phyloP scores from a whole-genome alignment of 2,329 filamentous ascomycete genomes.

The Teratosphaeria gauchensis region DNA sequence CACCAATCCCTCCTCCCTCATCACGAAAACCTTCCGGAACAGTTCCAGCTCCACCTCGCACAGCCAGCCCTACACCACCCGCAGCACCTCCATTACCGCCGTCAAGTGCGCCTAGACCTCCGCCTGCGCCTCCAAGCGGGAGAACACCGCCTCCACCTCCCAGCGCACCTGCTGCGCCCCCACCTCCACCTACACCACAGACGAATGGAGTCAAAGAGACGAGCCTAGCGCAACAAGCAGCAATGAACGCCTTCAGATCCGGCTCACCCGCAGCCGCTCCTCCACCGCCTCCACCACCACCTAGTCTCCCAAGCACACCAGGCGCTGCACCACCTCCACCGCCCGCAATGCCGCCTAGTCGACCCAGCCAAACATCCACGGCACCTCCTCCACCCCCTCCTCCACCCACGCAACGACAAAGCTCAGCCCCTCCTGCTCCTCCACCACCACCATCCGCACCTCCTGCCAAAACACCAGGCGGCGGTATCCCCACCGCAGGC shows the following conservation, averaged over 20 bases:
- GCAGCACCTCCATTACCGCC: slow-evolving; percentile 33
- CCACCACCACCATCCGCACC: slow-evolving; percentile 7
- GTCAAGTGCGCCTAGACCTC: slow-evolving; percentile 26
- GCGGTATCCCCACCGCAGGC: slow-evolving; percentile 21
- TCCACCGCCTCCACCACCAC: slow-evolving; percentile 33
- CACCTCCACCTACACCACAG: slow-evolving; percentile 3
- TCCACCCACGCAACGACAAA: slow-evolving; percentile 5
- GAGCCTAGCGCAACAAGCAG: slow-evolving; percentile 48
- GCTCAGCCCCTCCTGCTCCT: slow-evolving; percentile 4
- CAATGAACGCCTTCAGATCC: slow-evolving; percentile 46
- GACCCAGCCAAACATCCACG: slow-evolving; percentile 19
- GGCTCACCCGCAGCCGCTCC: slow-evolving; percentile 25
- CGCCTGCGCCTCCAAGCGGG: slow-evolving; percentile 25
- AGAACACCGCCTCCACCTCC: slow-evolving; percentile 20
- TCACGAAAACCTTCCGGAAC: slow-evolving; percentile 45
- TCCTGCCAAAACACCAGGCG: background rate
- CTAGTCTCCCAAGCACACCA: slow-evolving; percentile 25
- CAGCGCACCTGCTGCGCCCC: slow-evolving; percentile 1
- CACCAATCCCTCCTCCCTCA: slow-evolving; percentile 42
- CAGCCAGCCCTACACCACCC: slow-evolving; percentile 57
- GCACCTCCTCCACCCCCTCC: slow-evolving; percentile 25
- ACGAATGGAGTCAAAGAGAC: slow-evolving; percentile 22
- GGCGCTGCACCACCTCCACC: slow-evolving; percentile 29
- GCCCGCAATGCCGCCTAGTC: slow-evolving; percentile 29
- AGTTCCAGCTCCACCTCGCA: slow-evolving; percentile 24